These are phyloP conservation scores for Scutellaria minor DNA, from an alignment of 257 asterid species.

Conservation along the genomic window DNA sequence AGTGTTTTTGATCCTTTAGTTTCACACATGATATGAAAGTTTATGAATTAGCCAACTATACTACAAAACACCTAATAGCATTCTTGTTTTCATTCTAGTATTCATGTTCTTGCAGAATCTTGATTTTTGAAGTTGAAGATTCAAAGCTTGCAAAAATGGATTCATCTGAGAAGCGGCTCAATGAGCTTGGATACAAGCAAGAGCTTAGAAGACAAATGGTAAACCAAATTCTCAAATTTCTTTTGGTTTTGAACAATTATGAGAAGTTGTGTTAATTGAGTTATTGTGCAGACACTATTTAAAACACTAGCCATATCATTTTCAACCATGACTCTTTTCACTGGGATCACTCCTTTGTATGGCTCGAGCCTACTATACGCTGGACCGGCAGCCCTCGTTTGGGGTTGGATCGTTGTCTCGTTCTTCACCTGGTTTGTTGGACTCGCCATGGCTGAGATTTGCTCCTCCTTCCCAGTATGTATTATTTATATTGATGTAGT, in stretches of 20 bases:
- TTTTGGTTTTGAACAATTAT: background rate
- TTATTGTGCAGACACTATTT: constrained; percentile 40
- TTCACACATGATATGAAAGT: background rate
- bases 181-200: constrained; percentile 63
- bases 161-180: constrained; percentile 52
- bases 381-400: constrained; percentile 50
- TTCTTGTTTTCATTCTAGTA: too few relatives aligned
- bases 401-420: constrained; percentile 55
- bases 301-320: constrained; percentile 54
- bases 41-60: constrained; percentile 14
- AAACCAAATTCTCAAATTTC: background rate
- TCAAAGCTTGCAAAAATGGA: constrained; percentile 37
- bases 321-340: constrained; percentile 53
- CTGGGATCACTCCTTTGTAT: constrained; percentile 55
- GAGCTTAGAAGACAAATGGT: constrained; percentile 56
- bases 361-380: constrained; percentile 47
- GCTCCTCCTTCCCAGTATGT: constrained; percentile 59
- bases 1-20: background rate
- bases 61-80: background rate
- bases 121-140: background rate
- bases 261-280: background rate
- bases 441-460: constrained; percentile 54
- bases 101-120: background rate
- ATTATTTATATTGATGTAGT: background rate
- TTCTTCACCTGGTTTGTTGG: constrained; percentile 47